Evolutionary conservation across 768 basidiomycete genomes (phyloP).

Genomic region (Grammothele lineata): DNA sequence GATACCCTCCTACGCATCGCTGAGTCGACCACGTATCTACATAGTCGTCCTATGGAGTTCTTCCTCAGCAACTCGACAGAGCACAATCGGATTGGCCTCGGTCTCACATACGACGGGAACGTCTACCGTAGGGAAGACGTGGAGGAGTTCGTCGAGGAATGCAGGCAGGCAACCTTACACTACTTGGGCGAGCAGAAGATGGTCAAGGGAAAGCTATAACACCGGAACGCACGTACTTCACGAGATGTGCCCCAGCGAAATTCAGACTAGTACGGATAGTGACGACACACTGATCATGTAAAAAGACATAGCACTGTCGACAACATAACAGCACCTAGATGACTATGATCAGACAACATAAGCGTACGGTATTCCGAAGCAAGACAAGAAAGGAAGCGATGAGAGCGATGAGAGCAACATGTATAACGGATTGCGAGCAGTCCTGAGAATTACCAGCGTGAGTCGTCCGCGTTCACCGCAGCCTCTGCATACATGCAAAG

Average conservation of each 20-base stretch:
- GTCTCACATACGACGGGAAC: constrained; percentile 40
- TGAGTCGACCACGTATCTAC: constrained; percentile 24
- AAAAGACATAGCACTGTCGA: too few relatives aligned
- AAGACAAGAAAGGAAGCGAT: too few relatives aligned
- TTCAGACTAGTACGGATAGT: too few relatives aligned
- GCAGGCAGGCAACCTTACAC: constrained; percentile 30
- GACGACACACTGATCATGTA: neutral
- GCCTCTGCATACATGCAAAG: constrained; percentile 56
- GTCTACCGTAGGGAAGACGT: constrained; percentile 39
- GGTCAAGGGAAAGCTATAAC: neutral
- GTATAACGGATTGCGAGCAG: too few relatives aligned
- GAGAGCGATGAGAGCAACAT: too few relatives aligned
- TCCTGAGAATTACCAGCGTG: constrained; percentile 21
- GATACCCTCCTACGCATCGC: constrained; percentile 13
- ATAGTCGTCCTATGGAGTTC: constrained; percentile 42
- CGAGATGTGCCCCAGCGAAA: too few relatives aligned
- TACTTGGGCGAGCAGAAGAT: constrained; percentile 22
- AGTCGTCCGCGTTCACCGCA: constrained; percentile 27
- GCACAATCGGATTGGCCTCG: constrained; percentile 29
- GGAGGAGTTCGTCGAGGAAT: constrained; percentile 46
- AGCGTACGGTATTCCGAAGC: too few relatives aligned
- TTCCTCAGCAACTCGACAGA: constrained; percentile 41
- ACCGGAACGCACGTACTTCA: too few relatives aligned
- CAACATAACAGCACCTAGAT: too few relatives aligned
- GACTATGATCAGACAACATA: too few relatives aligned